Conservation (phyloP, 176 grass and related monocot genomes). For the Rhipidocladum racemiflorum region DNA sequence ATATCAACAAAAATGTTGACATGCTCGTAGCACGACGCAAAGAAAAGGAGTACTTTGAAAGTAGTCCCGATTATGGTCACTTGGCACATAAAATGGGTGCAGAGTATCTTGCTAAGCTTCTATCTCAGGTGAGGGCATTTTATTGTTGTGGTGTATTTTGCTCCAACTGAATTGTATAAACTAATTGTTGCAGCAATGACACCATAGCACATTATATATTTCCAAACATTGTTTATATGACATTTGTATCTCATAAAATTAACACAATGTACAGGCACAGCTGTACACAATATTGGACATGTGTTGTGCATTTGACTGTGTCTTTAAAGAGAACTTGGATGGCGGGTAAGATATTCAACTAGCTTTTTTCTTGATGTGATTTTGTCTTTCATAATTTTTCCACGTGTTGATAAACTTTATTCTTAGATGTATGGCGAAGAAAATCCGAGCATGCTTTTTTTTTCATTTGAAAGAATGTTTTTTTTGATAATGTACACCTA, state of each 20-base stretch:
- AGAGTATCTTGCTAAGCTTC: no score
- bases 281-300: slow-evolving; percentile 99
- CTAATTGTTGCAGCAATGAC: slow-evolving; percentile 15
- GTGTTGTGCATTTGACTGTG: slow-evolving; percentile 97
- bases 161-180: background rate
- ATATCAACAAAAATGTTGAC: slow-evolving; percentile 98
- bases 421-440: no score
- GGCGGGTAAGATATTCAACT: slow-evolving; percentile 69
- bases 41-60: slow-evolving; percentile 93
- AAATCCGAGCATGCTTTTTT: no score
- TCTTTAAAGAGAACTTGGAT: slow-evolving; percentile 98
- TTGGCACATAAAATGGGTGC: slow-evolving; percentile 99
- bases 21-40: slow-evolving; percentile 90
- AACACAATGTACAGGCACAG: slow-evolving; percentile 62
- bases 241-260: background rate
- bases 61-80: slow-evolving; percentile 91
- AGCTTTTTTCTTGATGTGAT: background rate
- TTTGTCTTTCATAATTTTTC: no score
- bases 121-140: slow-evolving; percentile 63
- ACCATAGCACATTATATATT: no score
- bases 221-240: slow-evolving; percentile 67
- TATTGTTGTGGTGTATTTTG: background rate
- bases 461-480: background rate
- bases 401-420: no score
- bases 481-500: slow-evolving; percentile 2